Conservation (phyloP, 2,329 filamentous ascomycete species). For the Aureobasidium sp. region DNA sequence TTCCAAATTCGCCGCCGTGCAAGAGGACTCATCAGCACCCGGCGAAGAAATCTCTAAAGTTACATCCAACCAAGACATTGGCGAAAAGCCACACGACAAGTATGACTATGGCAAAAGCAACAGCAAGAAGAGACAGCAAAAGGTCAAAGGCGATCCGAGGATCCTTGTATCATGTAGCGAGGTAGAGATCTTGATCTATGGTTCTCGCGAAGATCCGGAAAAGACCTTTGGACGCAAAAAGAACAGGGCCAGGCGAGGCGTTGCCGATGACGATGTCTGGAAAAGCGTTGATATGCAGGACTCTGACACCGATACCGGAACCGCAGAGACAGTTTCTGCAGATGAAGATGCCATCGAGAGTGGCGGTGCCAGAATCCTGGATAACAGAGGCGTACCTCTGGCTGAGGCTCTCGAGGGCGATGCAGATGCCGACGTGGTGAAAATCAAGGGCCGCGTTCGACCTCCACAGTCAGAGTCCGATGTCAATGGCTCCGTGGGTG, state of each 20-base stretch:
- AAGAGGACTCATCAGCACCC: background rate
- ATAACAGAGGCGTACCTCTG: background rate
- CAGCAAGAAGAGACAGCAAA: constrained; percentile 8
- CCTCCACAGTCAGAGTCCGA: constrained; percentile 39
- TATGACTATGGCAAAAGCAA: background rate
- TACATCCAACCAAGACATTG: background rate
- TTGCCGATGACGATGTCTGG: constrained; percentile 33
- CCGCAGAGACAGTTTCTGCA: constrained; percentile 7
- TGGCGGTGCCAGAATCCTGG: constrained; percentile 4
- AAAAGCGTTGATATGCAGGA: constrained; percentile 37
- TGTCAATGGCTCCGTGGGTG: constrained; percentile 48
- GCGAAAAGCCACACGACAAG: constrained; percentile 5
- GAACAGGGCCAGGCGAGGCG: constrained; percentile 37
- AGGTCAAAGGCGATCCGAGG: constrained; percentile 40
- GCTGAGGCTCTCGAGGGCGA: constrained; percentile 3
- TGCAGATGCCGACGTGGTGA: constrained; percentile 15
- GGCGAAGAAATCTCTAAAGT: background rate
- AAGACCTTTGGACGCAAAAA: constrained; percentile 39
- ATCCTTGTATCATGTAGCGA: constrained; percentile 43
- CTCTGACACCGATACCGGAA: background rate
- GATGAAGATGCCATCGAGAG: constrained; percentile 17
- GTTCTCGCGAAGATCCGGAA: constrained; percentile 36
- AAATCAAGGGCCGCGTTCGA: constrained; percentile 20
- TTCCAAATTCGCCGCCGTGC: background rate
- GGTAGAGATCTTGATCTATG: constrained; percentile 46